phyloP scores from a whole-genome alignment of 2,329 filamentous ascomycete genomes.

The Cladophialophora bantiana region DNA sequence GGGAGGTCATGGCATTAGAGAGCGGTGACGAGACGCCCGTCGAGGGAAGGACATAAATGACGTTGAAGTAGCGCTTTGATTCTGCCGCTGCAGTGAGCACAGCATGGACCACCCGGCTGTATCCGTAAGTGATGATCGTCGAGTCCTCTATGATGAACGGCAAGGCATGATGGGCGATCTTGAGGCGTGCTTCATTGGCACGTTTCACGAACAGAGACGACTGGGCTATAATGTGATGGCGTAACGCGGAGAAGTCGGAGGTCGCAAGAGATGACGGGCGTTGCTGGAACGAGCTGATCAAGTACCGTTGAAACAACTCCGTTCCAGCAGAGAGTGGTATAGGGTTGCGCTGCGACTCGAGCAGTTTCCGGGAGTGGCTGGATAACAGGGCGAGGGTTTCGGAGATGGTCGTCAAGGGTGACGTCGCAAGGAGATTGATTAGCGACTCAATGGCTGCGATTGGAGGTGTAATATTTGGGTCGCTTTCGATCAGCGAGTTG shows the following conservation, averaged over 20 bases:
- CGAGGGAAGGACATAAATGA: slow-evolving; percentile 74
- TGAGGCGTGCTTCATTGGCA: slow-evolving; percentile 76
- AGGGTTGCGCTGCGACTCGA: slow-evolving; percentile 80
- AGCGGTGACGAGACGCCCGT: background rate
- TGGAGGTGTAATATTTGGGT: slow-evolving; percentile 90
- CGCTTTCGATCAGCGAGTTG: slow-evolving; percentile 67
- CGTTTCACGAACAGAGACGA: slow-evolving; percentile 84
- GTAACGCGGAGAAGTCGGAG: slow-evolving; percentile 81
- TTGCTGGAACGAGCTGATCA: slow-evolving; percentile 74
- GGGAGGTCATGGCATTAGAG: slow-evolving; percentile 16
- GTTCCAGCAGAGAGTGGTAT: slow-evolving; percentile 93
- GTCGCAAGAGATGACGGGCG: slow-evolving; percentile 53
- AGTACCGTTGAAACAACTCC: slow-evolving; percentile 92
- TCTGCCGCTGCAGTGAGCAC: slow-evolving; percentile 65
- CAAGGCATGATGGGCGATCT: slow-evolving; percentile 80
- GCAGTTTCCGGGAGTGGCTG: slow-evolving; percentile 77
- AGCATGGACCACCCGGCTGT: slow-evolving; percentile 81
- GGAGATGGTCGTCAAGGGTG: slow-evolving; percentile 83
- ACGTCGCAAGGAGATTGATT: slow-evolving; percentile 81
- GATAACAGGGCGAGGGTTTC: slow-evolving; percentile 90
- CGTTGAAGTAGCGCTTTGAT: slow-evolving; percentile 74
- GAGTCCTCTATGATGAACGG: slow-evolving; percentile 79
- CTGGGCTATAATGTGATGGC: slow-evolving; percentile 84
- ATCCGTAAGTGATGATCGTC: slow-evolving; percentile 89
- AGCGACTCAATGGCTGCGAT: slow-evolving; percentile 93